A percentile compares a stretch with the other conserved stretches of the same genome.
Conservation (phyloP, 1,139 yeast genomes). For the Scheffersomyces cryptocercus region DNA sequence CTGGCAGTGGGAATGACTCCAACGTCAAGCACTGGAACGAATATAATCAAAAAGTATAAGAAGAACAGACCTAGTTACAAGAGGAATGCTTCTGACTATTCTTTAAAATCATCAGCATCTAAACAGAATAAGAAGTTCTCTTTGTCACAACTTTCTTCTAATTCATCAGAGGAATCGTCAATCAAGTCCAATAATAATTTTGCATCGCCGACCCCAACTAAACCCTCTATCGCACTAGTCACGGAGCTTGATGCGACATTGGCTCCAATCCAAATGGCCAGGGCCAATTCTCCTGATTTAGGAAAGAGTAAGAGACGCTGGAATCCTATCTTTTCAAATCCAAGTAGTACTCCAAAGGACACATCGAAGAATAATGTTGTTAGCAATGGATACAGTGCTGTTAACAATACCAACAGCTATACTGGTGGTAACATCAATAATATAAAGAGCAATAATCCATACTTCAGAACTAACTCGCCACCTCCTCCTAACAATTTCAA, state of each 20-base stretch:
- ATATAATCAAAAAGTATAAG: slow-evolving; percentile 1
- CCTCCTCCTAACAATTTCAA: slow-evolving; percentile 31
- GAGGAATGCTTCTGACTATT: slow-evolving; percentile 41
- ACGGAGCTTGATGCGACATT: slow-evolving; percentile 10
- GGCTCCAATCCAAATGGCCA: slow-evolving; percentile 13
- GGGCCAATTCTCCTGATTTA: slow-evolving; percentile 22
- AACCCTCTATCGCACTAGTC: slow-evolving; percentile 6
- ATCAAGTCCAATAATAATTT: slow-evolving; percentile 13
- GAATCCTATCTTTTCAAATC: slow-evolving; percentile 8
- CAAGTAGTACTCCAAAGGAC: not conserved
- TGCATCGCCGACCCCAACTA: slow-evolving; percentile 18
- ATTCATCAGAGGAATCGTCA: slow-evolving; percentile 41
- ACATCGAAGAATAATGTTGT: not conserved
- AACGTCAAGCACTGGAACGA: slow-evolving; percentile 3
- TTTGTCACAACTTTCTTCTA: slow-evolving; percentile 38
- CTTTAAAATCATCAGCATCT: slow-evolving; percentile 36
- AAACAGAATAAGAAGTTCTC: slow-evolving; percentile 28
- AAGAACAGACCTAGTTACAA: slow-evolving; percentile 35
- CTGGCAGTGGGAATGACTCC: slow-evolving; percentile 7
- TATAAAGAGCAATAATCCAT: slow-evolving; percentile 9
- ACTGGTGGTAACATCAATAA: not conserved
- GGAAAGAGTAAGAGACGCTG: slow-evolving; percentile 16
- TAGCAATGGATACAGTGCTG: not conserved
- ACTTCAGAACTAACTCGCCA: slow-evolving; percentile 34
- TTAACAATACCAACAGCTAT: too few species aligned